Percentiles rank a stretch among this genome's conserved stretches.
These are phyloP conservation scores for Wickerhamomyces chambardii DNA, from an alignment of 805 yeast species.

Conservation along the genomic window DNA sequence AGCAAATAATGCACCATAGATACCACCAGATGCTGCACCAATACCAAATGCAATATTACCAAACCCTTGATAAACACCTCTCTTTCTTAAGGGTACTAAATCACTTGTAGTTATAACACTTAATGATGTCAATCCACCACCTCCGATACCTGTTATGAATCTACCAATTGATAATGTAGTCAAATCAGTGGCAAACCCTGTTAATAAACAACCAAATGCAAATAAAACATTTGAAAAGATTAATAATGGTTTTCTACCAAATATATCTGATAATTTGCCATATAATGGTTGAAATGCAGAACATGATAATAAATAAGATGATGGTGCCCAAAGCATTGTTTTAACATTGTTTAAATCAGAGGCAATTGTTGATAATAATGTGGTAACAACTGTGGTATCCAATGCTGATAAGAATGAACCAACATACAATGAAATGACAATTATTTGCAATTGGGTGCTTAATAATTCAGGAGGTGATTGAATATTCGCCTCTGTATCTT, in stretches of 20 bases:
- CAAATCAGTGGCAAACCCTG: conserved; percentile 19
- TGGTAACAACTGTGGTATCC: conserved; percentile 57
- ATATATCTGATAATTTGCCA: conserved; percentile 58
- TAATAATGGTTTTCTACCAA: conserved; percentile 43
- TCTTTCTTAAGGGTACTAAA: conserved; percentile 61
- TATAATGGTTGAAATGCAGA: conserved; percentile 61
- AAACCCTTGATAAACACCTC: conserved; percentile 76
- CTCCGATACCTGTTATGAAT: conserved; percentile 75
- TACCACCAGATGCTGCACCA: conserved; percentile 70
- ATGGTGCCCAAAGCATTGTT: conserved; percentile 59
- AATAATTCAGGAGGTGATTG: not conserved
- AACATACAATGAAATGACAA: conserved; percentile 27
- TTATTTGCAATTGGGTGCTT: conserved; percentile 5
- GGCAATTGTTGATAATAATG: conserved; percentile 53
- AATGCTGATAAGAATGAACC: conserved; percentile 49
- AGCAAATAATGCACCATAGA: conserved; percentile 48
- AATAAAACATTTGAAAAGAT: conserved; percentile 28
- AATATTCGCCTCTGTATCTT: not conserved
- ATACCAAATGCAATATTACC: conserved; percentile 65
- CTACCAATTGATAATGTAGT: conserved; percentile 37
- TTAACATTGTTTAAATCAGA: conserved; percentile 56
- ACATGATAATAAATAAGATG: conserved; percentile 52
- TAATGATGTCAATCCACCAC: conserved; percentile 73
- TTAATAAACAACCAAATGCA: conserved; percentile 34
- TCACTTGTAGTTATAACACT: conserved; percentile 69